phyloP scores from a whole-genome alignment of 2,329 filamentous ascomycete genomes.

The Raffaelea ambrosiae region DNA sequence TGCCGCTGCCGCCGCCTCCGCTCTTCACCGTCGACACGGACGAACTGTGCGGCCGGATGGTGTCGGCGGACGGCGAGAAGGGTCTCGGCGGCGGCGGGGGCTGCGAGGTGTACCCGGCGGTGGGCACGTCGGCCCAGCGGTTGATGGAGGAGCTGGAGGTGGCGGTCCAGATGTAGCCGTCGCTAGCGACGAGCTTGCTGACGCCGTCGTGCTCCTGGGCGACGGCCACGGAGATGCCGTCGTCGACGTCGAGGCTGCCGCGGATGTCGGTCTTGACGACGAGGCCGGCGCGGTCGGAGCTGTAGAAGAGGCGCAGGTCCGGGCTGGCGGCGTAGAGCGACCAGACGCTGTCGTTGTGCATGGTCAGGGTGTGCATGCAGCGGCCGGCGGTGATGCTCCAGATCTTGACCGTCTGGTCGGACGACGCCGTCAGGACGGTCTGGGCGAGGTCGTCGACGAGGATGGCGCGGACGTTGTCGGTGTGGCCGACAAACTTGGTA shows the following conservation, averaged over 20 bases:
- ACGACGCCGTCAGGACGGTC: conserved; percentile 87
- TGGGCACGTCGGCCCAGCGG: conserved; percentile 69
- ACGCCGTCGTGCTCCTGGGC: conserved; percentile 86
- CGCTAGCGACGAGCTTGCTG: conserved; percentile 57
- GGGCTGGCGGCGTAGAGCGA: conserved; percentile 86
- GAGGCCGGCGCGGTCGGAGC: conserved; percentile 81
- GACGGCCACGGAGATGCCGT: conserved; percentile 82
- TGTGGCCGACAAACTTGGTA: conserved; percentile 94
- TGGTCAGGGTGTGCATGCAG: conserved; percentile 96
- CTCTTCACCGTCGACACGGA: conserved; percentile 25
- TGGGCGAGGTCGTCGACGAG: conserved; percentile 83
- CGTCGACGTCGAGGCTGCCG: conserved; percentile 60
- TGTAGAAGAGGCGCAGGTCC: conserved; percentile 84
- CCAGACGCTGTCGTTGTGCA: conserved; percentile 99
- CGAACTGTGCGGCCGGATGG: conserved; percentile 11
- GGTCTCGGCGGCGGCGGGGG: conserved; percentile 1
- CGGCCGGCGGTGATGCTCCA: conserved; percentile 94
- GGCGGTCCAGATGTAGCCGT: conserved; percentile 80
- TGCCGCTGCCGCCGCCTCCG: conserved; percentile 14
- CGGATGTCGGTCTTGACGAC: conserved; percentile 95
- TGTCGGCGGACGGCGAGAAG: conserved; percentile 6
- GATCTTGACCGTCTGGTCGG: conserved; percentile 94
- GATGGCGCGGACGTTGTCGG: conserved; percentile 87
- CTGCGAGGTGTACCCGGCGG: not conserved
- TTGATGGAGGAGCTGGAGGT: conserved; percentile 89